Conservation (phyloP, 106 monocot species). For the Apostasia ramifera region DNA sequence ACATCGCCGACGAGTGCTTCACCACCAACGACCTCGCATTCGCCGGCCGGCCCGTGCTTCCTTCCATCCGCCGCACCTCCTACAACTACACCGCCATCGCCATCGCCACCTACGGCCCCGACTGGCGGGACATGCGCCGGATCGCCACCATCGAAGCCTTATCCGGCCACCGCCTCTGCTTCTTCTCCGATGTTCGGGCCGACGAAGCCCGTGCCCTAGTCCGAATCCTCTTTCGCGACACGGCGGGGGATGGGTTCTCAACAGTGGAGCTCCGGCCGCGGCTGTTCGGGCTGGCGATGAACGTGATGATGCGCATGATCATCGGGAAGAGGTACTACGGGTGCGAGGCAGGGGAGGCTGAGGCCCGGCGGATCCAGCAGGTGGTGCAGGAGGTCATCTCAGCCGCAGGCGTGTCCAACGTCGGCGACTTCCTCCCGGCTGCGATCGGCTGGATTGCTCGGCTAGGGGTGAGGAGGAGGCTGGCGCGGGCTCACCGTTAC, state of each 20-base stretch:
- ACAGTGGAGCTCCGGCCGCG: slow-evolving; percentile 1
- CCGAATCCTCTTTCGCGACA: background rate
- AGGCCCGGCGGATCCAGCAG: slow-evolving; percentile 19
- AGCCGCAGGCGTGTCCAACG: slow-evolving; percentile 13
- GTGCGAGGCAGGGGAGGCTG: slow-evolving; percentile 7
- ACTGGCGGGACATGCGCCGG: slow-evolving; percentile 30
- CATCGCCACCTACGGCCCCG: slow-evolving; percentile 12
- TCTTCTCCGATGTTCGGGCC: background rate
- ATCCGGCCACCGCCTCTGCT: slow-evolving; percentile 9
- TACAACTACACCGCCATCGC: slow-evolving; percentile 10
- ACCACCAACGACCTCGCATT: slow-evolving; percentile 24
- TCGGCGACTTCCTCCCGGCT: slow-evolving; percentile 32
- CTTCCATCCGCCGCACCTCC: background rate
- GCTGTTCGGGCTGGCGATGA: slow-evolving; percentile 9
- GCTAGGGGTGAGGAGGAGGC: slow-evolving; percentile 6
- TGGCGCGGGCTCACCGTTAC: background rate
- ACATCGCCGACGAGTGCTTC: slow-evolving; percentile 34
- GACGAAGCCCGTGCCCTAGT: slow-evolving; percentile 3
- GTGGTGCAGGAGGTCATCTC: slow-evolving; percentile 15
- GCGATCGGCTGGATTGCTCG: slow-evolving; percentile 20
- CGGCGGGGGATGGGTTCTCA: background rate
- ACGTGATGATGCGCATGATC: slow-evolving; percentile 10
- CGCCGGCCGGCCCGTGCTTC: slow-evolving; percentile 24
- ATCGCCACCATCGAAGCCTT: slow-evolving; percentile 18
- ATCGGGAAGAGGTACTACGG: slow-evolving; percentile 24